Percentiles rank a stretch among this genome's conserved stretches.
Conservation (phyloP, 208 protist genomes). For the Zelonia costaricensis region DNA sequence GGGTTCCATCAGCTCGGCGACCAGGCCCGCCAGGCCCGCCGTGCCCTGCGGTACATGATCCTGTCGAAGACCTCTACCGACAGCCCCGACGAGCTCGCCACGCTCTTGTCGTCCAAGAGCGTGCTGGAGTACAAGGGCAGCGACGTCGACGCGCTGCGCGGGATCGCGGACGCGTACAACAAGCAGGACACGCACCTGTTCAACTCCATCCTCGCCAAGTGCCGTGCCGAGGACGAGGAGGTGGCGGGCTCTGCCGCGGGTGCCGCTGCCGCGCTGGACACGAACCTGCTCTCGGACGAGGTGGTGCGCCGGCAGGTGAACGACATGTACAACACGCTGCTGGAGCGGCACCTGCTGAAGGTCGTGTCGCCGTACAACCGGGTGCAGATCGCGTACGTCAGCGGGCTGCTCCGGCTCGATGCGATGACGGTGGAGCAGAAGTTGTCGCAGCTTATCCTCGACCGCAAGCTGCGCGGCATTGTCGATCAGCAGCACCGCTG, state of each 20-base stretch:
- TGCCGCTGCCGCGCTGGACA: slow-evolving; percentile 25
- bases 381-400: slow-evolving; percentile 96
- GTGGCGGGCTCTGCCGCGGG: slow-evolving; percentile 9
- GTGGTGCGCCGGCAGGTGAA: slow-evolving; percentile 92
- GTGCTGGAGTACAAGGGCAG: slow-evolving; percentile 93
- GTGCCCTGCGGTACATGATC: slow-evolving; percentile 98
- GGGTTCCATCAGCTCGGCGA: slow-evolving; percentile 93
- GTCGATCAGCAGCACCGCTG: slow-evolving; percentile 91
- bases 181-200: slow-evolving; percentile 95
- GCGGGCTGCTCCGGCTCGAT: slow-evolving; percentile 89
- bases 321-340: slow-evolving; percentile 95
- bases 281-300: slow-evolving; percentile 77
- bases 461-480: slow-evolving; percentile 96
- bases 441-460: slow-evolving; percentile 99
- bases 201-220: slow-evolving; percentile 71
- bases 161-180: slow-evolving; percentile 94
- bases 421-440: slow-evolving; percentile 71
- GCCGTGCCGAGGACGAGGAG: slow-evolving; percentile 16
- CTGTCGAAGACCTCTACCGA: slow-evolving; percentile 94
- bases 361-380: slow-evolving; percentile 97
- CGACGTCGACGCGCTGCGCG: slow-evolving; percentile 94
- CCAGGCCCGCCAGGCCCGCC: slow-evolving; percentile 78
- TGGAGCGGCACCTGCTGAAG: slow-evolving; percentile 96
- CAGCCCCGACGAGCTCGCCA: slow-evolving; percentile 70
- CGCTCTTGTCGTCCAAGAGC: slow-evolving; percentile 81